Evolutionary conservation across 805 yeast genomes (phyloP), one percentile per base, ranked within the genome.

Genomic region (Hanseniaspora pseudoguilliermondii): DNA sequence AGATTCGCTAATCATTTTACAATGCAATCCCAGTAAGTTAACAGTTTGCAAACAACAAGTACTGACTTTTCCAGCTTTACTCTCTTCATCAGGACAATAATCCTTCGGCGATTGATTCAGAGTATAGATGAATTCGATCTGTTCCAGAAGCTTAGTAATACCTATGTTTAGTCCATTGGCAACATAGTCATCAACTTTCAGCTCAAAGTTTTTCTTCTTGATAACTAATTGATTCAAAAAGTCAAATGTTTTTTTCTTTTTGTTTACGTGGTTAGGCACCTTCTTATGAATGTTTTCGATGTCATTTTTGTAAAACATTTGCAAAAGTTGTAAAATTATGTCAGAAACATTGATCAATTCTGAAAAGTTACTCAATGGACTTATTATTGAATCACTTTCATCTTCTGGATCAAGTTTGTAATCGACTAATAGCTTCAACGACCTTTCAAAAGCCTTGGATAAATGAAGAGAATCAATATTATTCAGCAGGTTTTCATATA

Each of bases 161-260:
- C 97, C 95, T n/a, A 85, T 78, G 63, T 88, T 90, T 34, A 93
- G 74, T 0, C 98, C 98, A 63, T 85, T 86, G 0, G 97, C 98
- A 20, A 93, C 96, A 64, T 77, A 84, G 54, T 81, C 86, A 67
- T 93, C 98, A 11, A 93, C 77, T 69, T 81, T 72, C 8, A 80
- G 80, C 64, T 93, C 98, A 59, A 93, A 79, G 57, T 77, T 78
- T 64, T 88, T 86, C 64, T 93, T 95, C 41, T 82, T 78, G 62
- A 83, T 86, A 49, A 88, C 79, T 8, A 91, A 77, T 7, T 83
- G 83, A 58, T 86, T 82, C 54, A 88, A 73, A 63, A 90, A 86
- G 59, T 93, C 95, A 57, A 78, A 75, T 59, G 83, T 85, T 55
- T 81, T 78, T n/a, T 55, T 54, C 20, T 54, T 55, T 8, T 47